Evolutionary conservation across 306 rosid species (phyloP).

Genomic region (Quercus glauca): DNA sequence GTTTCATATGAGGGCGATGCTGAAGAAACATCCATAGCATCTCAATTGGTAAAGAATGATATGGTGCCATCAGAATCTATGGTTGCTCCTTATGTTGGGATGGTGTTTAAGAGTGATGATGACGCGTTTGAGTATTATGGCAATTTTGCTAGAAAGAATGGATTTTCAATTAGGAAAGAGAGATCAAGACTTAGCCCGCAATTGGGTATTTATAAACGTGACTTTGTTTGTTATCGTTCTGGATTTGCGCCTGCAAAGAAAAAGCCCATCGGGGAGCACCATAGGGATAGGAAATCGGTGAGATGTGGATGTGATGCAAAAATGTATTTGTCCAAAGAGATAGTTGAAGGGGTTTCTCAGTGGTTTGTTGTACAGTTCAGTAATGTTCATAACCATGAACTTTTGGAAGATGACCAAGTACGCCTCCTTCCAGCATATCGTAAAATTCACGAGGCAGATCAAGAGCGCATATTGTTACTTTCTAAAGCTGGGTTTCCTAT

Average conservation of each 20-base stretch:
- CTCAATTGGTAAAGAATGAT: slow-evolving; percentile 57
- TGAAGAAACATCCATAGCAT: slow-evolving; percentile 53
- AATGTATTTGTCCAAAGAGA: slow-evolving; percentile 89
- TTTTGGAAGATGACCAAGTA: slow-evolving; percentile 93
- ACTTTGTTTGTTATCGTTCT: slow-evolving; percentile 92
- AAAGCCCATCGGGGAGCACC: slow-evolving; percentile 78
- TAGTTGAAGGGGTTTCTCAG: slow-evolving; percentile 74
- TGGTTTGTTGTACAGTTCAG: slow-evolving; percentile 96
- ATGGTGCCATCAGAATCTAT: slow-evolving; percentile 46
- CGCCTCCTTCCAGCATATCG: slow-evolving; percentile 93
- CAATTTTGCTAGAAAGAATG: slow-evolving; percentile 78
- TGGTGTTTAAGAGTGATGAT: slow-evolving; percentile 86
- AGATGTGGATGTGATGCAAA: slow-evolving; percentile 97
- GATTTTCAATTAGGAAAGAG: slow-evolving; percentile 89
- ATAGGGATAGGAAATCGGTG: slow-evolving; percentile 88
- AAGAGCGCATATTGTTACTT: slow-evolving; percentile 85
- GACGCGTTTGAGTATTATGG: slow-evolving; percentile 95
- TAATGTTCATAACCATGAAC: slow-evolving; percentile 88
- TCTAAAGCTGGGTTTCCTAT: slow-evolving; percentile 92
- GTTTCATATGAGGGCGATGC: slow-evolving; percentile 65
- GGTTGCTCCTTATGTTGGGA: slow-evolving; percentile 90
- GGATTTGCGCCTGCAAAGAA: slow-evolving; percentile 90
- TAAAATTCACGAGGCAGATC: slow-evolving; percentile 87
- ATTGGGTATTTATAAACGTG: slow-evolving; percentile 87
- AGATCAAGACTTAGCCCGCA: slow-evolving; percentile 92